Evolutionary conservation across 345 rosid species (phyloP).

Genomic region (Pistacia integerrima): DNA sequence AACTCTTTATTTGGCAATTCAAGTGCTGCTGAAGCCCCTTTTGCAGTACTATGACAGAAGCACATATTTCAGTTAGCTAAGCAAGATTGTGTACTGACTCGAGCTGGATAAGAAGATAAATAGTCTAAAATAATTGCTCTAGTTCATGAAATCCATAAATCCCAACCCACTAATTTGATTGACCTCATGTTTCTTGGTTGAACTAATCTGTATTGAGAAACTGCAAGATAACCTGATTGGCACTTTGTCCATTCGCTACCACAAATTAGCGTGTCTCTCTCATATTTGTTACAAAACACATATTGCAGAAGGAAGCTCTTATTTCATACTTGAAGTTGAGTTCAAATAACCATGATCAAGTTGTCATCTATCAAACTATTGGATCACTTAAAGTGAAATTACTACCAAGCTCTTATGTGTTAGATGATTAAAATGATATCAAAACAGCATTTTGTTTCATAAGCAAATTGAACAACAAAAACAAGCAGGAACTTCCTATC

Average conservation of each 20-base stretch:
- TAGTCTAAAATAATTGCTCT: background rate
- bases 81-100: background rate
- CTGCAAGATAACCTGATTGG: background rate
- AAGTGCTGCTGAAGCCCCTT: background rate
- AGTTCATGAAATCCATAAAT: background rate
- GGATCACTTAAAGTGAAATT: too few relatives aligned
- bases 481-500: slow-evolving; percentile 7
- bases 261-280: background rate
- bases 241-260: background rate
- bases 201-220: background rate
- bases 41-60: background rate
- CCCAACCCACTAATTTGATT: background rate
- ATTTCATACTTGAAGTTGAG: background rate
- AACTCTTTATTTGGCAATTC: background rate
- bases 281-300: background rate
- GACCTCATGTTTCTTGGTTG: background rate
- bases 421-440: too few relatives aligned
- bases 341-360: too few relatives aligned
- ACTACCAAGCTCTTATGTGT: too few relatives aligned
- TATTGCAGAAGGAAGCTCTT: background rate
- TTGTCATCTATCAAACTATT: too few relatives aligned
- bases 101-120: background rate
- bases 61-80: background rate
- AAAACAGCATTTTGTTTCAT: background rate
- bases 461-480: background rate